Base-by-base conservation (phyloP, 1,284 basidiomycete species). In the Sanguinoderma infundibulare region DNA sequence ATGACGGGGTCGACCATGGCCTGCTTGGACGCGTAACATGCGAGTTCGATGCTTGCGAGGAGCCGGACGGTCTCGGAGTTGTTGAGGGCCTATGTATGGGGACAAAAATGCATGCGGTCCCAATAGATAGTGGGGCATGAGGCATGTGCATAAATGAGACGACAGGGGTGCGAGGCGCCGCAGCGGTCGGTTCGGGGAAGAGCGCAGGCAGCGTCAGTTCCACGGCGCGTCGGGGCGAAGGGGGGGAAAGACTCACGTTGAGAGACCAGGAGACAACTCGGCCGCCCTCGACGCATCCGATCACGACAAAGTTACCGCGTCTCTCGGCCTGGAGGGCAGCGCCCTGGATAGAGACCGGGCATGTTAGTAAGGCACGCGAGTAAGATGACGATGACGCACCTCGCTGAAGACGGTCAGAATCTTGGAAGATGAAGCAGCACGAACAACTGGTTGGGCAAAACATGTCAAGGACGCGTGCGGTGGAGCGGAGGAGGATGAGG, bases 241-340 rank as follows among this genome's bases (percentile, higher is more conserved):
- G 26, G 32, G 34, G 24, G 6, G 53, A 14, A 36, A 32, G 5
- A 56, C 70, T 71, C 78, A 91, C 90, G 71, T 92, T 92, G 61
- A 93, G 73, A 38, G 91, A 93, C 91, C 91, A 93, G n/a, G 91
- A 92, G 38, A 92, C 78, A 47, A 93, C 91, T 42, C 83, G 84
- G 36, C 79, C 72, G 26, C 84, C 85, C 62, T 92, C 90, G 14
- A 93, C 85, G 59, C 86, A 88, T 44, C 89, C 87, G 60, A 93
- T 83, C 32, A 93, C 90, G 28, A 93, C 87, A 70, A 93, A 93
- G 72, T 92, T 93, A 55, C 91, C 91, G 66, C 91, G 84, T 74
- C 90, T 90, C 75, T 93, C 91, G 24, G 91, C 90, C 76, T 91
- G 89, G 40, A 93, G 76, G 71, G 92, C 87, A 61, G 85, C 84